Base-by-base conservation (phyloP, 441 rosid genomes). In the Euphorbia schlechtendalii region DNA sequence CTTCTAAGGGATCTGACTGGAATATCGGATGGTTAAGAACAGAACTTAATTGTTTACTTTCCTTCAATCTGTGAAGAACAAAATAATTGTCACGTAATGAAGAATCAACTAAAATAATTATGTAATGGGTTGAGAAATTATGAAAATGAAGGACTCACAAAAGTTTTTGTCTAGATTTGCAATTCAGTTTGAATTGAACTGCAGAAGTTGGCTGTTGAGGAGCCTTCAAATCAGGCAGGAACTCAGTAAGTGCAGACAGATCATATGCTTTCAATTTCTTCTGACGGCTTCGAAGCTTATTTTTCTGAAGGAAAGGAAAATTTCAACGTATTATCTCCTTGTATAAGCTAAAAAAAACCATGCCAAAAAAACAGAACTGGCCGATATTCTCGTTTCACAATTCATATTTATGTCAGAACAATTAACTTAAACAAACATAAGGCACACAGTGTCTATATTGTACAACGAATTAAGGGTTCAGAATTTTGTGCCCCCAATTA, bases 1-100 rank as follows among this genome's bases (percentile, higher is more conserved):
- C 83, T 75, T 80, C 90, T 5, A 86, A 65, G 0, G 97, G 96
- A 80, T 92, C 90, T 11, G 79, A 76, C 66, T 77, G 83, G 74
- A 90, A 93, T 52, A 77, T 80, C 9, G 87, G 90, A 77, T 90
- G 82, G 57, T 76, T 80, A 30, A 86, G 82, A 76, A 90, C 90
- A 59, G 73, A 74, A 62, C 61, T 74, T 76, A 88, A 34, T 53
- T 84, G 90, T 53, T 78, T 76, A 55, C 83, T 81, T 76, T 92
- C 98, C 64, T 76, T 80, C 80, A 85, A 56, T 78, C 98, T 92
- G 73, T 55, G 14, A 49, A n/a, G 11, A 67, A 65, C 5, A 10
- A 54, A 76, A 17, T 59, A 45, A 48, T 17, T 38, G 27, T 17
- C 15, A 49, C 10, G 11, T 5, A 21, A 43, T 3, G 32, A 38